These are phyloP conservation scores for Penicillium janthinellum DNA, from an alignment of 2,329 filamentous ascomycete species.

Conservation along the genomic window DNA sequence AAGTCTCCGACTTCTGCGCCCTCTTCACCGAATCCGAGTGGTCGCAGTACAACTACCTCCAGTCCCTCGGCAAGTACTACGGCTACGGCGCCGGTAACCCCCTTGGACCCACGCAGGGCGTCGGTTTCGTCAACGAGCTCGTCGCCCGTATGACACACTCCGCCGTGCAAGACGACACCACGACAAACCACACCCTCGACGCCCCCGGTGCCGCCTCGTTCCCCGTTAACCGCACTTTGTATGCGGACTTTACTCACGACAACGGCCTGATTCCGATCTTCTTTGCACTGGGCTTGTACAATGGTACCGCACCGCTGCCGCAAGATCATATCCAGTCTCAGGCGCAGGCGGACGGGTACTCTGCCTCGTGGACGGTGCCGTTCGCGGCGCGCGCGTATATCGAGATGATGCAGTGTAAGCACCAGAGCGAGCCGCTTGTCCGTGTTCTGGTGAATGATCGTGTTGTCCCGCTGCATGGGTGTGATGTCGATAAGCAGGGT, in stretches of 20 bases:
- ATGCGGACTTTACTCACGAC: conserved; percentile 91
- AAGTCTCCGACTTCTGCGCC: conserved; percentile 70
- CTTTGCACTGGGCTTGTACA: conserved; percentile 77
- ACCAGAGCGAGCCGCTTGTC: conserved; percentile 65
- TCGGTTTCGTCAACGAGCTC: conserved; percentile 86
- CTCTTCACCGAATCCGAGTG: conserved; percentile 76
- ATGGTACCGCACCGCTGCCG: conserved; percentile 59
- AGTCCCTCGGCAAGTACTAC: conserved; percentile 82
- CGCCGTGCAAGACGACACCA: conserved; percentile 72
- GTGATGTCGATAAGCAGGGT: conserved; percentile 69
- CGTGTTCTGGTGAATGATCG: conserved; percentile 82
- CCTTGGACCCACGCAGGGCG: conserved; percentile 80
- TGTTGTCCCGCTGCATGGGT: conserved; percentile 71
- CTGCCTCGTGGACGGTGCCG: conserved; percentile 76
- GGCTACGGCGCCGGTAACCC: conserved; percentile 75
- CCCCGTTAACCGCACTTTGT: conserved; percentile 68
- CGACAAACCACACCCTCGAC: conserved; percentile 77
- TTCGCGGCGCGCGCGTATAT: conserved; percentile 82
- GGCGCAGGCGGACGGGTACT: conserved; percentile 65
- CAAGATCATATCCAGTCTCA: conserved; percentile 53
- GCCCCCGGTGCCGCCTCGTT: conserved; percentile 64
- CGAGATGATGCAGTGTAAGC: conserved; percentile 75
- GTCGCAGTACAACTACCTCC: conserved; percentile 77
- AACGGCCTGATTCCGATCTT: conserved; percentile 80
- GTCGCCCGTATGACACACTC: conserved; percentile 73